These are phyloP conservation scores for Pseudocercospora cruenta DNA, from an alignment of 2,329 filamentous ascomycete species.

Conservation along the genomic window DNA sequence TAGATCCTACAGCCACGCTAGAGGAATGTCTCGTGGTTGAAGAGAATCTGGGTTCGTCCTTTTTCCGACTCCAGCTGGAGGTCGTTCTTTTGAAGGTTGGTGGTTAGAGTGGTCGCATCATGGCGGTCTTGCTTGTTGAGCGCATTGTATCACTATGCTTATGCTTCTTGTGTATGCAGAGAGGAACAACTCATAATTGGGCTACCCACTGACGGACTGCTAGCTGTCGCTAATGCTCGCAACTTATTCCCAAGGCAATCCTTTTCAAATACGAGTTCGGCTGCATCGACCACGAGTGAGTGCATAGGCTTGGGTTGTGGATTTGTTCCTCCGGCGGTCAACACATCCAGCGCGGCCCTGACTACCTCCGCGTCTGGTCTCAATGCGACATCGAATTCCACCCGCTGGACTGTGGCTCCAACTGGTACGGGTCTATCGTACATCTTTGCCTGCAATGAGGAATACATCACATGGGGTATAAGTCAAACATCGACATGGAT, in stretches of 20 bases:
- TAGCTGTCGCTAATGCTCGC: not conserved
- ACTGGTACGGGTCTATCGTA: not conserved
- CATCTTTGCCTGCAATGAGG: constrained; percentile 1
- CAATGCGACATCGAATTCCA: not conserved
- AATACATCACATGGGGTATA: not conserved
- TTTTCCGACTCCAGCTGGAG: not conserved
- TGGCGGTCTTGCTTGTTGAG: not conserved
- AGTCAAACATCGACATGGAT: not conserved
- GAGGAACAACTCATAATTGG: not conserved
- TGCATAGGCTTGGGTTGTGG: not conserved
- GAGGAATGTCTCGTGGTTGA: not conserved
- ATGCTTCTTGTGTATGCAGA: constrained; percentile 1
- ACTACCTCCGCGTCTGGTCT: not conserved
- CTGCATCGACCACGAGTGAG: not conserved
- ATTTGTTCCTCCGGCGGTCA: not conserved
- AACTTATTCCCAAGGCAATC: constrained; percentile 1
- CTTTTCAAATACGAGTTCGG: not conserved
- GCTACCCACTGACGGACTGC: not conserved
- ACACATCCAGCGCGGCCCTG: not conserved
- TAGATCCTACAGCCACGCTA: not conserved
- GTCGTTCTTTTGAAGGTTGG: not conserved
- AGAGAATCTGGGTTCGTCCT: not conserved
- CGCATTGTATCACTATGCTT: not conserved
- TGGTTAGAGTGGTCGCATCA: not conserved
- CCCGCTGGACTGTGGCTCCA: not conserved